Evolutionary conservation across 208 protist genomes (phyloP).

Genomic region (Trypanosoma lewisi): DNA sequence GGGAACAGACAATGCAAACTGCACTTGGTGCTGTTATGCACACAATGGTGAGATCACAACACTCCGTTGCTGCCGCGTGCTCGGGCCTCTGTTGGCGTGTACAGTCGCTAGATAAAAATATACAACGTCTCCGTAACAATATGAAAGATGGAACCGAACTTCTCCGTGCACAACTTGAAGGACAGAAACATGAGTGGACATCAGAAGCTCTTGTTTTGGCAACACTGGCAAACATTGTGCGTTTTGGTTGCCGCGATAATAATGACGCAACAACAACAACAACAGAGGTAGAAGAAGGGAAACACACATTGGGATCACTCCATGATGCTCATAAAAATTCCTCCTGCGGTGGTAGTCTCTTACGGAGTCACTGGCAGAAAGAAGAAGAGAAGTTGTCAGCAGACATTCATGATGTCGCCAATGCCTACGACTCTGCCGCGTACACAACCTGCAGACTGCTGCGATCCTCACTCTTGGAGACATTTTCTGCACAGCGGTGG

Average conservation of each 20-base stretch:
- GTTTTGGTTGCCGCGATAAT: background rate
- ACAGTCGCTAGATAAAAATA: background rate
- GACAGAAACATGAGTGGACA: background rate
- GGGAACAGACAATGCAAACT: background rate
- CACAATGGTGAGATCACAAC: slow-evolving; percentile 3
- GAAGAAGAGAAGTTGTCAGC: background rate
- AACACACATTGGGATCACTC: background rate
- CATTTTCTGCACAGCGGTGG: slow-evolving; percentile 11
- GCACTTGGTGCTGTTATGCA: slow-evolving; percentile 5
- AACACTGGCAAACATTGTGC: slow-evolving; percentile 1
- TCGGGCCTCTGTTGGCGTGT: slow-evolving; percentile 5
- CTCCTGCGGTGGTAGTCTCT: background rate
- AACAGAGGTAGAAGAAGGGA: background rate
- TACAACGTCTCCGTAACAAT: background rate
- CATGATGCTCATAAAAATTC: background rate
- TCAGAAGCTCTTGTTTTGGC: slow-evolving; percentile 3
- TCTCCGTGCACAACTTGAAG: background rate
- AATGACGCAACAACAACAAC: background rate
- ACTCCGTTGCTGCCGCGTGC: background rate
- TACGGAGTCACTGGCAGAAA: background rate
- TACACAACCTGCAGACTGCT: slow-evolving; percentile 16
- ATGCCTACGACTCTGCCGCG: slow-evolving; percentile 1
- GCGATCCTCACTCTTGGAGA: slow-evolving; percentile 14
- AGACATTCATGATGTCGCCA: background rate
- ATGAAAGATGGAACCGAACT: background rate